phyloP scores from a whole-genome alignment of 2,329 filamentous ascomycete genomes.

The Phyllosticta paracitricarpa region DNA sequence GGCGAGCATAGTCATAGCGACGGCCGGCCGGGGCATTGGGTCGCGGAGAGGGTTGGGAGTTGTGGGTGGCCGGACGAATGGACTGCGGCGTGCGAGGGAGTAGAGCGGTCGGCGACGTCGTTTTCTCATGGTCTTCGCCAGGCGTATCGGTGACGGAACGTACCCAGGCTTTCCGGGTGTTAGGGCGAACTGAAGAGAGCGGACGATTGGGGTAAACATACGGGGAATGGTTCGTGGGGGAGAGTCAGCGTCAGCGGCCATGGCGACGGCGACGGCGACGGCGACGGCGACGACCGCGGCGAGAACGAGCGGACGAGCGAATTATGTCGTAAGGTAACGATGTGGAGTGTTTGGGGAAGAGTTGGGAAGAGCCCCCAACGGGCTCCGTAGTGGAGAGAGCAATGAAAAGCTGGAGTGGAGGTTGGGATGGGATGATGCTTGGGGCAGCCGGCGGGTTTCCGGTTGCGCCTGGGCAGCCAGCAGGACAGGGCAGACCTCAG shows the following conservation, averaged over 20 bases:
- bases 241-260: constrained; percentile 3
- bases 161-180: constrained; percentile 23
- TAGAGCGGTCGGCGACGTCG: constrained; percentile 1
- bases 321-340: neutral
- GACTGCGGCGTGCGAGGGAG: constrained; percentile 20
- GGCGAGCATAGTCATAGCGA: constrained; percentile 29
- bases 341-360: neutral
- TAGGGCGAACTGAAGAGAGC: neutral
- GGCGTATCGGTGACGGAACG: constrained; percentile 26
- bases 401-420: neutral
- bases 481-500: no score
- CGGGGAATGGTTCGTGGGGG: constrained; percentile 5
- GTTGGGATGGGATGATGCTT: neutral
- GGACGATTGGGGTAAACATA: neutral
- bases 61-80: constrained; percentile 26
- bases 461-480: neutral
- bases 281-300: neutral
- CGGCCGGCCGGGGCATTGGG: constrained; percentile 26
- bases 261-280: neutral
- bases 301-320: constrained; percentile 1
- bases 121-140: neutral
- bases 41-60: constrained; percentile 30
- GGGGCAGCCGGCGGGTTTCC: neutral
- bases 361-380: neutral
- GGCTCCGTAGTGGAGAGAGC: neutral